Percentiles rank a stretch among this genome's conserved stretches.
These are phyloP conservation scores for Sporothrix brunneoviolacea DNA, from an alignment of 2,329 filamentous ascomycete species.

Conservation along the genomic window DNA sequence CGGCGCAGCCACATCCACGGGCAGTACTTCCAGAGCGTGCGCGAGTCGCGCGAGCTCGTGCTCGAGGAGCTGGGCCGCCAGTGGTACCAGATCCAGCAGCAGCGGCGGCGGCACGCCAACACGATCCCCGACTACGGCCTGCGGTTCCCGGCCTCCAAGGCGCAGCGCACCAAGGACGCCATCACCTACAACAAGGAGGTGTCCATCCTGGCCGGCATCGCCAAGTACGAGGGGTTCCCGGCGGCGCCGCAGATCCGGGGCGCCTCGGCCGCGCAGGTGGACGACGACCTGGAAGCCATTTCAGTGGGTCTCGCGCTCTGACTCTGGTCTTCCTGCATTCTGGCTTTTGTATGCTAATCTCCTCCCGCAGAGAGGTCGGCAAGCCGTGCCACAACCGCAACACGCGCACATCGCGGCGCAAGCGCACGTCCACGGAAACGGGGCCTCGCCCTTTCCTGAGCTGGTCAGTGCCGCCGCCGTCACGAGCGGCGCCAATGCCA, in stretches of 20 bases:
- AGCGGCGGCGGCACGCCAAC: constrained; percentile 62
- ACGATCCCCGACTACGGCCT: constrained; percentile 76
- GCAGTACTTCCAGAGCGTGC: constrained; percentile 81
- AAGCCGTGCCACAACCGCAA: background rate
- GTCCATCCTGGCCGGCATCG: constrained; percentile 79
- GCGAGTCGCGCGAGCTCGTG: constrained; percentile 73
- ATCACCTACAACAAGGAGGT: constrained; percentile 93
- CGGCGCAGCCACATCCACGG: constrained; percentile 80
- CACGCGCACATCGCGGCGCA: background rate
- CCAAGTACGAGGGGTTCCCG: constrained; percentile 93
- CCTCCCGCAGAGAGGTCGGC: background rate
- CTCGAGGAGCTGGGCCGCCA: constrained; percentile 78
- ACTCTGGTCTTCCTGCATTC: too few species aligned
- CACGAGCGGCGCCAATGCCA: background rate
- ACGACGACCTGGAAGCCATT: constrained; percentile 85
- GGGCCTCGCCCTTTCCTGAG: constrained; percentile 16
- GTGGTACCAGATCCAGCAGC: constrained; percentile 88
- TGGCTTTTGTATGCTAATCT: background rate
- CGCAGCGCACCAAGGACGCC: constrained; percentile 76
- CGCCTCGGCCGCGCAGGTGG: constrained; percentile 65
- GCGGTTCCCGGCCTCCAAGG: constrained; percentile 68
- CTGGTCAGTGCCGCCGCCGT: background rate
- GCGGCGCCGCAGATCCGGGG: constrained; percentile 80
- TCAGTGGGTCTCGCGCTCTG: constrained; percentile 55
- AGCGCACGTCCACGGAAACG: constrained; percentile 22